Evolutionary conservation across 1,139 yeast genomes (phyloP).

Genomic region (Zygosaccharomyces sapae): DNA sequence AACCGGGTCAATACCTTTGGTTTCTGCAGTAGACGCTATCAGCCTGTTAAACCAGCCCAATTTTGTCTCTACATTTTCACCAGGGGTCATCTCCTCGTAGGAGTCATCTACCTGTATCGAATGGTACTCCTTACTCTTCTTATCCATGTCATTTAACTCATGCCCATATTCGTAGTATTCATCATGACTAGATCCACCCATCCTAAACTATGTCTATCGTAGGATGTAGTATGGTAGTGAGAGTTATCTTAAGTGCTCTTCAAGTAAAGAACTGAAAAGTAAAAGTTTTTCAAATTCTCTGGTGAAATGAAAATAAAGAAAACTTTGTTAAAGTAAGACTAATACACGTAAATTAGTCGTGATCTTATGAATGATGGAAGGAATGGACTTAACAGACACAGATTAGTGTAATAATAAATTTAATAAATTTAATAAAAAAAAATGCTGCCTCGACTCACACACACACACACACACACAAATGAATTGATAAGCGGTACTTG

Average conservation of each 20-base stretch:
- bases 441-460: constrained; percentile 3
- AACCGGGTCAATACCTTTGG: constrained; percentile 46
- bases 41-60: constrained; percentile 35
- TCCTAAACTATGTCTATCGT: neutral
- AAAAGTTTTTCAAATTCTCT: no score
- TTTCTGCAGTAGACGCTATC: constrained; percentile 42
- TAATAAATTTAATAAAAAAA: no score
- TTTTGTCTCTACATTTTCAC: constrained; percentile 13
- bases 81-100: constrained; percentile 11
- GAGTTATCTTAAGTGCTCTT: no score
- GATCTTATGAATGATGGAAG: constrained; percentile 1
- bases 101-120: constrained; percentile 5
- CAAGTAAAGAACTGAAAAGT: neutral
- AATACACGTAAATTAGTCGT: neutral
- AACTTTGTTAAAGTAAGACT: neutral
- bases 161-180: constrained; percentile 1
- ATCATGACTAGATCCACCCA: neutral
- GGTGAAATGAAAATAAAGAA: neutral
- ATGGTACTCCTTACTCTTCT: constrained; percentile 42
- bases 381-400: neutral
- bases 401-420: neutral
- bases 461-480: neutral
- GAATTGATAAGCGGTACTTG: no score
- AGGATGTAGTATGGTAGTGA: neutral
- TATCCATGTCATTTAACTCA: constrained; percentile 1